Percentiles rank a stretch among this genome's conserved stretches.
phyloP scores from a whole-genome alignment of 2,329 filamentous ascomycete genomes.

The Thielaviopsis populi region DNA sequence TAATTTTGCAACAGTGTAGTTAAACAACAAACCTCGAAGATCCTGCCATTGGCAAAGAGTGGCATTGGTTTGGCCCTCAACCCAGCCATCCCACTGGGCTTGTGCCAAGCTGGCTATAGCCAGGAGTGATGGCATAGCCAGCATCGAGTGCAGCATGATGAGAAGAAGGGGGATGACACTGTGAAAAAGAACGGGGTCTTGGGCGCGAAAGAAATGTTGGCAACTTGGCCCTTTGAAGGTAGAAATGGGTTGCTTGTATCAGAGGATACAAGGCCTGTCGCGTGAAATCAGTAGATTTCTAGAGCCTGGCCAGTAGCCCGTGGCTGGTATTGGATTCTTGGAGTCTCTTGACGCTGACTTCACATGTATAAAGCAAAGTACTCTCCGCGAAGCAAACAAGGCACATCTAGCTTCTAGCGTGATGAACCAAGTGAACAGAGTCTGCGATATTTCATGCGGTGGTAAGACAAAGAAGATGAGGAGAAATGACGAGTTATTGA shows the following conservation, averaged over 20 bases:
- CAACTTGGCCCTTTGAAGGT: no score
- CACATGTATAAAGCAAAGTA: background rate
- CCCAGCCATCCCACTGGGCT: constrained; percentile 36
- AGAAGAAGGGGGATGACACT: no score
- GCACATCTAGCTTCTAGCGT: background rate
- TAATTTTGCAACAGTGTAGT: background rate
- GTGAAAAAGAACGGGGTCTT: no score
- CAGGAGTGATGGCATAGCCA: constrained; percentile 16
- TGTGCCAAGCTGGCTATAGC: constrained; percentile 21
- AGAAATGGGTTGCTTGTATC: no score
- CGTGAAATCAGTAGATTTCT: background rate
- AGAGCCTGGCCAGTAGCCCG: background rate
- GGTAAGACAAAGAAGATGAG: background rate
- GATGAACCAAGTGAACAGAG: background rate
- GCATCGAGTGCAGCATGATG: background rate
- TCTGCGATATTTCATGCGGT: background rate
- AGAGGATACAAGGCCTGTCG: background rate
- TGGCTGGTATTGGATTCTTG: background rate
- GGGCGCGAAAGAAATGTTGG: no score
- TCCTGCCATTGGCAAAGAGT: constrained; percentile 45
- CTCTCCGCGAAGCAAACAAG: background rate
- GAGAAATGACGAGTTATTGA: background rate
- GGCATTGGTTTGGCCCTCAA: constrained; percentile 36
- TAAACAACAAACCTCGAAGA: constrained; percentile 27
- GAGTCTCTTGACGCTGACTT: background rate